phyloP scores from a whole-genome alignment of 257 asterid genomes.

The Capsicum chinense region DNA sequence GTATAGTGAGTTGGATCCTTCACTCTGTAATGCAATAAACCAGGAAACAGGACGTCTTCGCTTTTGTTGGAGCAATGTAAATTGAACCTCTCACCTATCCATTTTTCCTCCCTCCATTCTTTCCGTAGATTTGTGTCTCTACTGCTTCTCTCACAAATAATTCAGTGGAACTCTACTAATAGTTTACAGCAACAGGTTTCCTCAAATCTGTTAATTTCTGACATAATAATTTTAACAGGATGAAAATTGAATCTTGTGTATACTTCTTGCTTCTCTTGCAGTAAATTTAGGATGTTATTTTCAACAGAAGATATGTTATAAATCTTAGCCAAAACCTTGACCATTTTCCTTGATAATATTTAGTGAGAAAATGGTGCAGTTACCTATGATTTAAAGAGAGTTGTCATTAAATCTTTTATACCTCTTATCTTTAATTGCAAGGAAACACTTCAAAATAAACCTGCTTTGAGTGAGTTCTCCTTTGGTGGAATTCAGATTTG shows the following conservation, averaged over 20 bases:
- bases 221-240: not conserved
- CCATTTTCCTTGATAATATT: not conserved
- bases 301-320: not conserved
- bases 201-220: not conserved
- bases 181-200: not conserved
- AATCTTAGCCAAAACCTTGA: not conserved
- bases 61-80: conserved; percentile 96
- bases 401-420: not conserved
- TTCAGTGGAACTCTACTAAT: conserved; percentile 1
- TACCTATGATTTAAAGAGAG: not conserved
- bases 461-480: not conserved
- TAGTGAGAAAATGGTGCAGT: not conserved
- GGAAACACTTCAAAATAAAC: not conserved
- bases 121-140: conserved; percentile 20
- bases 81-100: conserved; percentile 29
- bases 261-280: conserved; percentile 11
- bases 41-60: conserved; percentile 96
- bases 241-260: conserved; percentile 13
- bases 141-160: not conserved
- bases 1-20: conserved; percentile 83
- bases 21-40: conserved; percentile 72
- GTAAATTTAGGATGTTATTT: not conserved
- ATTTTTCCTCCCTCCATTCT: not conserved
- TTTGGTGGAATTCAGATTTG: conserved; percentile 5
- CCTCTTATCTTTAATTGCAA: not conserved